A percentile compares a stretch with the other conserved stretches of the same genome.
Conservation (phyloP, 208 protist species). For the Crithidia acanthocephali region DNA sequence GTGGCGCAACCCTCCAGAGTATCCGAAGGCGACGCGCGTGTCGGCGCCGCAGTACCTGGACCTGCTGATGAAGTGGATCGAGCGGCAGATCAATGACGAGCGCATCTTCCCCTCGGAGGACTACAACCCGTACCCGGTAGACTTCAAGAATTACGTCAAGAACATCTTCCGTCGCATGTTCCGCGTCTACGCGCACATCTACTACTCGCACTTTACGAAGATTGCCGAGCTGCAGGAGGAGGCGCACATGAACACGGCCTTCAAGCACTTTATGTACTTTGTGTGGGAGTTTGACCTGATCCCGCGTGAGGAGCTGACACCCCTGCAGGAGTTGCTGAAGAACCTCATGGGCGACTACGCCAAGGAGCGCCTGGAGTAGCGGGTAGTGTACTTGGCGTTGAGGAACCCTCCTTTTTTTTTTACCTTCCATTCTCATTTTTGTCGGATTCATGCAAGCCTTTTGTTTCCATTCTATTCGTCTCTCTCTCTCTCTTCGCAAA, state of each 20-base stretch:
- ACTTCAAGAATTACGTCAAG: slow-evolving; percentile 90
- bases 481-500: too few relatives aligned
- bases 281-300: slow-evolving; percentile 92
- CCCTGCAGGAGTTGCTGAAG: slow-evolving; percentile 80
- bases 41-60: slow-evolving; percentile 98
- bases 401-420: background rate
- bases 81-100: slow-evolving; percentile 97
- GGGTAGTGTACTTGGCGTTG: too few relatives aligned
- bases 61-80: slow-evolving; percentile 98
- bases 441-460: background rate
- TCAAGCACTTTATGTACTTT: slow-evolving; percentile 95
- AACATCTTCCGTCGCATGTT: slow-evolving; percentile 99
- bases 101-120: slow-evolving; percentile 96
- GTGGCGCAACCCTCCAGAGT: slow-evolving; percentile 96
- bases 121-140: slow-evolving; percentile 83
- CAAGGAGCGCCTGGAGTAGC: slow-evolving; percentile 62
- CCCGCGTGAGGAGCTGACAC: slow-evolving; percentile 76
- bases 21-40: slow-evolving; percentile 96
- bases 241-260: slow-evolving; percentile 98
- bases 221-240: slow-evolving; percentile 96
- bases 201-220: slow-evolving; percentile 97
- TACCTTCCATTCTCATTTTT: background rate
- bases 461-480: background rate
- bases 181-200: slow-evolving; percentile 99
- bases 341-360: slow-evolving; percentile 88